Conservation (phyloP, 768 basidiomycete genomes). For the Hemileccinum impolitum region DNA sequence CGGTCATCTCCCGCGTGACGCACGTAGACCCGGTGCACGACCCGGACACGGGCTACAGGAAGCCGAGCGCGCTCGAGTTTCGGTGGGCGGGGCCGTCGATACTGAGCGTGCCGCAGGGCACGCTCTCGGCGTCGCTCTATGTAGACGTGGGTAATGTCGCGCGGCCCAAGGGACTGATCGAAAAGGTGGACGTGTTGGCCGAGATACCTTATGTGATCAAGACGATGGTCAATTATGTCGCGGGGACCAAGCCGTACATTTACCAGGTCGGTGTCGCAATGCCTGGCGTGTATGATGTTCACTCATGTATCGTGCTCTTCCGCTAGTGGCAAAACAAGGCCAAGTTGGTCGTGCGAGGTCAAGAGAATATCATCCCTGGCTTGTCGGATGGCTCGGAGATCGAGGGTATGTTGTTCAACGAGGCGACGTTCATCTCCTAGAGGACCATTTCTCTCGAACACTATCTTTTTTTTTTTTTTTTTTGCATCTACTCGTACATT, state of each 20-base stretch:
- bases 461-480: not conserved
- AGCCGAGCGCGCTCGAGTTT: constrained; percentile 66
- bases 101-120: constrained; percentile 46
- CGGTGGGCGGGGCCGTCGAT: constrained; percentile 77
- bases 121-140: constrained; percentile 52
- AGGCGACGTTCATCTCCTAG: constrained; percentile 85
- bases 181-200: constrained; percentile 92
- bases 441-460: too few species aligned
- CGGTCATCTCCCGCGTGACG: constrained; percentile 59
- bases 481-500: not conserved
- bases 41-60: constrained; percentile 76
- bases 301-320: not conserved
- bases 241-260: constrained; percentile 90
- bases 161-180: constrained; percentile 72
- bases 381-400: constrained; percentile 42
- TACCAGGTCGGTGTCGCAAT: constrained; percentile 66
- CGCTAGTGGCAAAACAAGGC: constrained; percentile 55
- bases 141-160: constrained; percentile 56
- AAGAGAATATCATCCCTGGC: constrained; percentile 39
- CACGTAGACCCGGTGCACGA: constrained; percentile 65
- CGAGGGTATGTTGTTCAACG: constrained; percentile 76
- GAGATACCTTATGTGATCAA: constrained; percentile 93
- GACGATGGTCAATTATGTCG: constrained; percentile 89
- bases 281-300: not conserved
- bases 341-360: constrained; percentile 47